Conservation (phyloP, 257 asterid genomes). For the Nicotiana paniculata region DNA sequence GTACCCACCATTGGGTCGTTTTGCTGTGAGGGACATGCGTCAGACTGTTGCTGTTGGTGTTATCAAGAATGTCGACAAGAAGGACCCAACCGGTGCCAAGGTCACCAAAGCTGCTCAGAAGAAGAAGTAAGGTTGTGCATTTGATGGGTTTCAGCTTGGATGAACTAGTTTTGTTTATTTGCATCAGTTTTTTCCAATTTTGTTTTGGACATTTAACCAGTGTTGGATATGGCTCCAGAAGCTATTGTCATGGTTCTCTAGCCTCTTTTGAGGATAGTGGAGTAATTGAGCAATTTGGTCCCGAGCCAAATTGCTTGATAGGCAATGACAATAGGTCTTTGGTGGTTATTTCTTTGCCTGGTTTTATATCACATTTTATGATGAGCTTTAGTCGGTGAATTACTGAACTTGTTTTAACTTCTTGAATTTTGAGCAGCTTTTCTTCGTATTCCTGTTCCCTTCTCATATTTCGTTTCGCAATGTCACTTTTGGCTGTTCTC, state of each 20-base stretch:
- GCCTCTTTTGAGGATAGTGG: background rate
- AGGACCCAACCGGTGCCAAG: conserved; percentile 67
- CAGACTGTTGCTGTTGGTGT: too few relatives aligned
- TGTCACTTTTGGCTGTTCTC: too few relatives aligned
- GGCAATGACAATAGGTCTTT: background rate
- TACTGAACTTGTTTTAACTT: background rate
- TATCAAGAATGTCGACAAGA: conserved; percentile 44
- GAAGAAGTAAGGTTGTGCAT: conserved; percentile 48
- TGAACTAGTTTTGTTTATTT: too few relatives aligned
- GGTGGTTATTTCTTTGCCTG: background rate
- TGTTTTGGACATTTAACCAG: too few relatives aligned
- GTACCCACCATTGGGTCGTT: too few relatives aligned
- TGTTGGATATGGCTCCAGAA: background rate
- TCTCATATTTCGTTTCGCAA: background rate
- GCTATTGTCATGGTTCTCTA: background rate
- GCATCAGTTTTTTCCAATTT: too few relatives aligned
- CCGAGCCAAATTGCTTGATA: background rate
- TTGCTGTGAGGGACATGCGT: too few relatives aligned
- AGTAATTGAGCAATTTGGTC: background rate
- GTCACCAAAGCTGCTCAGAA: conserved; percentile 76
- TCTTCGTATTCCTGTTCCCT: background rate
- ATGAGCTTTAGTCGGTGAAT: background rate
- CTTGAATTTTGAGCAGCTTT: background rate
- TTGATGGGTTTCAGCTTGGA: too few relatives aligned
- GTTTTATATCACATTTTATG: background rate